Conservation (phyloP, 495 filamentous ascomycete species). For the Neohortaea acidophila region DNA sequence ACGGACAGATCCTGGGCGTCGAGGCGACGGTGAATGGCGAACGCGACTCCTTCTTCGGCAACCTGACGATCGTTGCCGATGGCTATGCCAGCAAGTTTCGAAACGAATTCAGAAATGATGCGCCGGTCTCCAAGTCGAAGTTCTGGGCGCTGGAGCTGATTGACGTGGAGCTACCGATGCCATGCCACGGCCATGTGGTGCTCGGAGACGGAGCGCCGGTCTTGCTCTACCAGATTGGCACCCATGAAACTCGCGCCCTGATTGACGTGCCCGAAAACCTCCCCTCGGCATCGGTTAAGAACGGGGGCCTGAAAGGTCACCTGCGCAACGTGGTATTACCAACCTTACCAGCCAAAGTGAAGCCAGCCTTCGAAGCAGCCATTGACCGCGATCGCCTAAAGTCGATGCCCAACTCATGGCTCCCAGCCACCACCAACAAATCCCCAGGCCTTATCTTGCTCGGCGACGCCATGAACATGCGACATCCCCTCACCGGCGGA, state of each 20-base stretch:
- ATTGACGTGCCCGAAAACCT: slow-evolving; percentile 76
- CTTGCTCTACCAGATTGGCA: slow-evolving; percentile 93
- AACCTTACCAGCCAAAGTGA: slow-evolving; percentile 52
- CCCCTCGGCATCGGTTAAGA: slow-evolving; percentile 50
- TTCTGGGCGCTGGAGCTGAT: slow-evolving; percentile 89
- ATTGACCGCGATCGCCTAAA: slow-evolving; percentile 56
- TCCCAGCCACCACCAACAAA: slow-evolving; percentile 57
- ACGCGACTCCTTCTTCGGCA: slow-evolving; percentile 61
- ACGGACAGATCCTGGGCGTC: slow-evolving; percentile 51
- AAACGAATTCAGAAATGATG: slow-evolving; percentile 54
- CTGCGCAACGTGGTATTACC: slow-evolving; percentile 64
- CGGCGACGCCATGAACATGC: slow-evolving; percentile 93
- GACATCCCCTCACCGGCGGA: slow-evolving; percentile 83
- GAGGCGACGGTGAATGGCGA: slow-evolving; percentile 47
- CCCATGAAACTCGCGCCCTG: slow-evolving; percentile 79
- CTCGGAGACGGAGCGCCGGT: slow-evolving; percentile 66
- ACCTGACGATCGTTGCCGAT: slow-evolving; percentile 78
- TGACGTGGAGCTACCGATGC: slow-evolving; percentile 60
- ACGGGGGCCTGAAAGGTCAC: slow-evolving; percentile 72
- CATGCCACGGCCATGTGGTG: slow-evolving; percentile 71
- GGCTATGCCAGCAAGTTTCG: slow-evolving; percentile 91
- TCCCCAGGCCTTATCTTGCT: slow-evolving; percentile 65
- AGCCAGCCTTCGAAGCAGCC: slow-evolving; percentile 58
- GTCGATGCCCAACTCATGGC: slow-evolving; percentile 87
- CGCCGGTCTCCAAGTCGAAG: slow-evolving; percentile 57